Percentiles rank a stretch among this genome's conserved stretches.
These are phyloP conservation scores for Pleurotus citrinopileatus DNA, from an alignment of 768 basidiomycete species.

Conservation along the genomic window DNA sequence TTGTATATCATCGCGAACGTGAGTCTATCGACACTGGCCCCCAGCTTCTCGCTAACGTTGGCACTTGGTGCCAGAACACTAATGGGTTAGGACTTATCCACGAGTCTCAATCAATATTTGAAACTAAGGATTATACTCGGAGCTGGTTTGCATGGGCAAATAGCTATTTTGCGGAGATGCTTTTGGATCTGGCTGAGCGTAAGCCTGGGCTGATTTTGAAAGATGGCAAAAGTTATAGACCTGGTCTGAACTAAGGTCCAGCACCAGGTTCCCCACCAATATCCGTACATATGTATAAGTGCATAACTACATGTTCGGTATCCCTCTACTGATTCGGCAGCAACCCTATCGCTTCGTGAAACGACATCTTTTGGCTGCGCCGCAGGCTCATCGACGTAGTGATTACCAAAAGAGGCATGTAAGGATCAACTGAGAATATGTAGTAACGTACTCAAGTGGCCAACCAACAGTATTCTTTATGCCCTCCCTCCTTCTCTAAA, in stretches of 20 bases:
- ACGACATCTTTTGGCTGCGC: no score
- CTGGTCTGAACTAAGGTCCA: conserved; percentile 35
- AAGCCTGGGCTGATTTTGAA: conserved; percentile 70
- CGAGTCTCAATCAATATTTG: conserved; percentile 67
- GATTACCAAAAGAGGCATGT: conserved; percentile 2
- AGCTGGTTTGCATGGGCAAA: conserved; percentile 86
- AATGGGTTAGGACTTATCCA: conserved; percentile 75
- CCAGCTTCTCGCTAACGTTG: no score
- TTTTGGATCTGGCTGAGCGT: conserved; percentile 69
- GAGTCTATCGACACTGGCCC: no score
- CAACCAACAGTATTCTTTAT: conserved; percentile 4
- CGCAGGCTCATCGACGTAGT: no score
- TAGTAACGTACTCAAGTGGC: not conserved
- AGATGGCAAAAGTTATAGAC: conserved; percentile 50
- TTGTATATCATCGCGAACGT: conserved; percentile 71
- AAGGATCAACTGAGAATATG: conserved; percentile 4
- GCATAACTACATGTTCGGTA: no score
- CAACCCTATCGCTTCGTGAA: no score
- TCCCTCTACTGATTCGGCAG: no score
- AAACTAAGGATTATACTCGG: conserved; percentile 55
- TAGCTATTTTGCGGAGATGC: conserved; percentile 82
- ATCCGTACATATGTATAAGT: no score
- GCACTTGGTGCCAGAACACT: conserved; percentile 68
- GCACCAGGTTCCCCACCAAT: not conserved
- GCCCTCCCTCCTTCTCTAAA: conserved; percentile 9